Evolutionary conservation across 2,329 filamentous ascomycete genomes (phyloP).

Genomic region (Leptoxyphium fumago): DNA sequence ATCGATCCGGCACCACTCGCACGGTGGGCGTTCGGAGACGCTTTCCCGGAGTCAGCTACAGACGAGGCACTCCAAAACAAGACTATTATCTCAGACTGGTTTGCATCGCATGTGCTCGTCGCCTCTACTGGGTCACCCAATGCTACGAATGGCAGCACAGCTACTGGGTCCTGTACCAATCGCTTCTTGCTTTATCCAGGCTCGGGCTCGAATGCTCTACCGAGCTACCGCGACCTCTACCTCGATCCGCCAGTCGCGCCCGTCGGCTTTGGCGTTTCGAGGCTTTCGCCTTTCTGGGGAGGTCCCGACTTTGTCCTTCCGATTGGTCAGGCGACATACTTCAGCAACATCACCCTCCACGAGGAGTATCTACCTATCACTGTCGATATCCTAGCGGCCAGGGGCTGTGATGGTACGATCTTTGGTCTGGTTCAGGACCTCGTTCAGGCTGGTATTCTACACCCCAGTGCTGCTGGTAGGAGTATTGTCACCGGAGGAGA

Average conservation of each 20-base stretch:
- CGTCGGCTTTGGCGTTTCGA: slow-evolving; percentile 32
- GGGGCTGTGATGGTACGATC: slow-evolving; percentile 46
- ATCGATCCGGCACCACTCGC: slow-evolving; percentile 34
- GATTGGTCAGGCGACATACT: slow-evolving; percentile 29
- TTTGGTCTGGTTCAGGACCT: slow-evolving; percentile 40
- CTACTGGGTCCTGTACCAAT: not conserved
- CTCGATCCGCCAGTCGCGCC: slow-evolving; percentile 31
- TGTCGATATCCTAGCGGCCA: slow-evolving; percentile 42
- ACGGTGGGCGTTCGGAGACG: slow-evolving; percentile 34
- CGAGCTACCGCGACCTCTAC: slow-evolving; percentile 31
- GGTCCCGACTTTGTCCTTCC: slow-evolving; percentile 33
- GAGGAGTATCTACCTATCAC: slow-evolving; percentile 42
- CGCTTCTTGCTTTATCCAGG: not conserved
- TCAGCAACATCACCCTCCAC: slow-evolving; percentile 33
- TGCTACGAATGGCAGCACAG: not conserved
- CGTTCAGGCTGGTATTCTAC: slow-evolving; percentile 34
- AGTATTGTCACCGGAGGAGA: slow-evolving; percentile 26
- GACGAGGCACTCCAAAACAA: slow-evolving; percentile 35
- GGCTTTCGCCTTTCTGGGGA: slow-evolving; percentile 35
- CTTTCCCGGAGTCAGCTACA: slow-evolving; percentile 22
- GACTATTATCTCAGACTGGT: slow-evolving; percentile 34
- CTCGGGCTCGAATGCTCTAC: not conserved
- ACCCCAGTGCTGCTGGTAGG: slow-evolving; percentile 29
- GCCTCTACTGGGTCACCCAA: slow-evolving; percentile 32
- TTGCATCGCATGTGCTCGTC: slow-evolving; percentile 31